Base-by-base conservation (phyloP, 306 rosid species). In the Inga leiocalycina region DNA sequence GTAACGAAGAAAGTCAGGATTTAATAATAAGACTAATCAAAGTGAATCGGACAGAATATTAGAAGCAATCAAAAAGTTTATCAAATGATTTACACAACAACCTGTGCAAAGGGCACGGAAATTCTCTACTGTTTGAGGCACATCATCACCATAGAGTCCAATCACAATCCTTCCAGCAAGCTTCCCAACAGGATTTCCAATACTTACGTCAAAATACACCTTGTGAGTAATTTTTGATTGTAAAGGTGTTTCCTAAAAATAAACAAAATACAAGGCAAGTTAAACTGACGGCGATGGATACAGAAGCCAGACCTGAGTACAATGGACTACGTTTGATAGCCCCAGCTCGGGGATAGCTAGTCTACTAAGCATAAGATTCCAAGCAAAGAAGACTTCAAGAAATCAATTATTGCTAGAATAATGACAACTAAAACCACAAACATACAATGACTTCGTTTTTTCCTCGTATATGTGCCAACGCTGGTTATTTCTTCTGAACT, bases 101-200 rank as follows among this genome's bases (percentile, higher is more conserved):
- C 96, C 93, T n/a, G 99, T 96, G 83, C 97, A 96, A 78, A 96
- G 98, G 69, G 99, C 93, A 30, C 99, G 97, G 84, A 96, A 96
- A 79, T 94, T 96, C 90, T 96, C 99, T 0, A 87, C 90, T 4
- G 97, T 93, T 81, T 93, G 95, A 77, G 99, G 99, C 52, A 96
- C 99, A 85, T 93, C 99, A 66, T 96, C 97, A 45, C 99, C 99
- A 80, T n/a, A 96, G 71, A 96, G 88, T 48, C 99, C 98, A 82
- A 96, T 96, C 71, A 96, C 97, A 85, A 96, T 80, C 85, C 94
- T 90, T 15, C 99, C 98, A 0, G 82, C 97, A 46, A 94, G 89
- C 91, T 96, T 91, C 79, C 99, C 99, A 10, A 96, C 97, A 0
- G 99, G 98, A 79, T 96, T 96, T 44, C 99, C 99, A 48, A 96